phyloP scores from a whole-genome alignment of 345 rosid species.

The Limnanthes douglasii region DNA sequence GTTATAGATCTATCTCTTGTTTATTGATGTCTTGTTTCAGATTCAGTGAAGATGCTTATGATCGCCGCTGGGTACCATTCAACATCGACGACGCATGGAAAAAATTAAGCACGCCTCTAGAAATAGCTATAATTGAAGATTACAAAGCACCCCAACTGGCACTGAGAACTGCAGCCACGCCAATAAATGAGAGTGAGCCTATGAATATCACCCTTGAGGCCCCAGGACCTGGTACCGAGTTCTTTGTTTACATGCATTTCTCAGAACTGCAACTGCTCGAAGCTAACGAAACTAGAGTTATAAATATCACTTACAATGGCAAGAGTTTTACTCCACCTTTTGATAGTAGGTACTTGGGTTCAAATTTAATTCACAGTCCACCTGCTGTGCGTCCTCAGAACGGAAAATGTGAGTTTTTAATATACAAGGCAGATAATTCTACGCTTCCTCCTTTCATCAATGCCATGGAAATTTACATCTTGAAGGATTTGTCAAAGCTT shows the following conservation, averaged over 20 bases:
- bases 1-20: no score
- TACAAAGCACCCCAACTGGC: slow-evolving; percentile 14
- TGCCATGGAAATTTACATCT: no score
- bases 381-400: no score
- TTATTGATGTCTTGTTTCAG: no score
- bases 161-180: slow-evolving; percentile 24
- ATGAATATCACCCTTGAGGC: slow-evolving; percentile 3
- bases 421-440: no score
- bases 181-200: slow-evolving; percentile 11
- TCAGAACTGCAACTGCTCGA: slow-evolving; percentile 20
- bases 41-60: slow-evolving; percentile 24
- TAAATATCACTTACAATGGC: slow-evolving; percentile 17
- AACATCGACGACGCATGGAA: slow-evolving; percentile 4
- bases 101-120: slow-evolving; percentile 7
- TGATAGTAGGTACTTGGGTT: slow-evolving; percentile 11
- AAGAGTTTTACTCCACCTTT: slow-evolving; percentile 13
- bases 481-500: no score
- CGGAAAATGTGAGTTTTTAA: no score
- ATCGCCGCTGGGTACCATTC: slow-evolving; percentile 26
- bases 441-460: no score
- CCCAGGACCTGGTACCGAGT: not conserved
- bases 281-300: slow-evolving; percentile 22
- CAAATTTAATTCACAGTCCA: no score
- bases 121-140: slow-evolving; percentile 2
- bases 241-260: slow-evolving; percentile 28